A percentile compares a stretch with the other conserved stretches of the same genome.
phyloP scores from a whole-genome alignment of 2,329 filamentous ascomycete species.

The Ophiostoma australiae region DNA sequence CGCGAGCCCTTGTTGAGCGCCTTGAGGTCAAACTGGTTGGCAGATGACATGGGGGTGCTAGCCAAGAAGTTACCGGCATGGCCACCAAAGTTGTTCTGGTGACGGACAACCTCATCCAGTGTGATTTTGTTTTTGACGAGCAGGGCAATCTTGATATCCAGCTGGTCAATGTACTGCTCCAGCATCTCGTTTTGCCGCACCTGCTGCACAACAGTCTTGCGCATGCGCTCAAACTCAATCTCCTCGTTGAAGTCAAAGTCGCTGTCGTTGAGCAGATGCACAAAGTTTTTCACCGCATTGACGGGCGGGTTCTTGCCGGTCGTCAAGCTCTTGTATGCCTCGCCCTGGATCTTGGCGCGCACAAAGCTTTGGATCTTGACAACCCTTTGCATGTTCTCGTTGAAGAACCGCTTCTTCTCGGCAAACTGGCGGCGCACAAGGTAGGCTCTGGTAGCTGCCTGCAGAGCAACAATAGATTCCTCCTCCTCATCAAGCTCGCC shows the following conservation, averaged over 20 bases:
- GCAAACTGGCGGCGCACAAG: slow-evolving; percentile 70
- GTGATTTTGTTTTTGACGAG: slow-evolving; percentile 99
- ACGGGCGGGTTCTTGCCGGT: slow-evolving; percentile 95
- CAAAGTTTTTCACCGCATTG: slow-evolving; percentile 94
- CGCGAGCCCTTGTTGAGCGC: slow-evolving; percentile 95
- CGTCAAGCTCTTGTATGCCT: slow-evolving; percentile 96
- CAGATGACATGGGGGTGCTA: slow-evolving; percentile 81
- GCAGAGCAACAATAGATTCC: slow-evolving; percentile 66
- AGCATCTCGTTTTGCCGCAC: slow-evolving; percentile 95
- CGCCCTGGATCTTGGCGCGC: slow-evolving; percentile 87
- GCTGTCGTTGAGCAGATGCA: slow-evolving; percentile 94
- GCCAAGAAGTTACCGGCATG: slow-evolving; percentile 72
- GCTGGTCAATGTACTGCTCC: slow-evolving; percentile 95
- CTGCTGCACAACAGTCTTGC: slow-evolving; percentile 95
- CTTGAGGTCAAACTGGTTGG: slow-evolving; percentile 93
- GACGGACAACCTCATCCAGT: slow-evolving; percentile 91
- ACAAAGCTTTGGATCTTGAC: slow-evolving; percentile 98
- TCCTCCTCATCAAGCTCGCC: slow-evolving; percentile 78
- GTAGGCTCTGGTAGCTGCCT: slow-evolving; percentile 67
- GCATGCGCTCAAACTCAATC: slow-evolving; percentile 88
- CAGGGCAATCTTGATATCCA: slow-evolving; percentile 97
- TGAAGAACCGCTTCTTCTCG: slow-evolving; percentile 83
- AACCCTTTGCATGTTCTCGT: slow-evolving; percentile 97
- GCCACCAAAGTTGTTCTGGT: slow-evolving; percentile 93
- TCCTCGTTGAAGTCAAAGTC: slow-evolving; percentile 99